phyloP scores from a whole-genome alignment of 1,139 yeast genomes.

The Pneumocystis oryctolagi region DNA sequence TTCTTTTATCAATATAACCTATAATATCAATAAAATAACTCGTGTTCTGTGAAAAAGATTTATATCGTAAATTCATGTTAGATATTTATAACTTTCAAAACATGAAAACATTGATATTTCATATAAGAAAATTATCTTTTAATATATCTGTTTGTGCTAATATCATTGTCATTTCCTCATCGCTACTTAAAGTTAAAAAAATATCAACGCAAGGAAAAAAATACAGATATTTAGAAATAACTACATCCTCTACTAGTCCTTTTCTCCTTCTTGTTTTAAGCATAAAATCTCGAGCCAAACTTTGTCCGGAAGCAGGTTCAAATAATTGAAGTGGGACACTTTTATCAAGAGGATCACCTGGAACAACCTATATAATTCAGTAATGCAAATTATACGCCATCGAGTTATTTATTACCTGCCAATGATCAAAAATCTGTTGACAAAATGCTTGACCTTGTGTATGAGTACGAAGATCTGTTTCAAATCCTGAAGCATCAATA shows the following conservation, averaged over 20 bases:
- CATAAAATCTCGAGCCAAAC: constrained; percentile 76
- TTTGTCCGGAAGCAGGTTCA: constrained; percentile 54
- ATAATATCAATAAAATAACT: background rate
- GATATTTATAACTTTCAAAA: background rate
- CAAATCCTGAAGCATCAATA: constrained; percentile 79
- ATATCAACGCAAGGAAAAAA: constrained; percentile 23
- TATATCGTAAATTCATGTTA: background rate
- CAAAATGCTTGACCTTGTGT: constrained; percentile 71
- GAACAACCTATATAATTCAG: constrained; percentile 32
- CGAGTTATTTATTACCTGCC: constrained; percentile 33
- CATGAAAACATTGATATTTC: background rate
- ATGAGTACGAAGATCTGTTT: constrained; percentile 63
- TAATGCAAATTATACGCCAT: background rate
- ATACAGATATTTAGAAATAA: constrained; percentile 55
- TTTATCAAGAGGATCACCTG: constrained; percentile 80
- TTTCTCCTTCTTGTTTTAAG: constrained; percentile 78
- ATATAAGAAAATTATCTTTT: background rate
- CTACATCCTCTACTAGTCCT: constrained; percentile 62
- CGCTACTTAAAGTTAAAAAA: background rate
- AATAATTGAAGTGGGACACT: constrained; percentile 49
- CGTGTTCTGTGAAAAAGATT: background rate
- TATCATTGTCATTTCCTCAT: constrained; percentile 1
- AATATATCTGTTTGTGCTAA: constrained; percentile 1
- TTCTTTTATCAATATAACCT: background rate
- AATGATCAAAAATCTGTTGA: constrained; percentile 46